Conservation (phyloP, 176 grass and related monocot genomes). For the Alopecurus myosuroides region DNA sequence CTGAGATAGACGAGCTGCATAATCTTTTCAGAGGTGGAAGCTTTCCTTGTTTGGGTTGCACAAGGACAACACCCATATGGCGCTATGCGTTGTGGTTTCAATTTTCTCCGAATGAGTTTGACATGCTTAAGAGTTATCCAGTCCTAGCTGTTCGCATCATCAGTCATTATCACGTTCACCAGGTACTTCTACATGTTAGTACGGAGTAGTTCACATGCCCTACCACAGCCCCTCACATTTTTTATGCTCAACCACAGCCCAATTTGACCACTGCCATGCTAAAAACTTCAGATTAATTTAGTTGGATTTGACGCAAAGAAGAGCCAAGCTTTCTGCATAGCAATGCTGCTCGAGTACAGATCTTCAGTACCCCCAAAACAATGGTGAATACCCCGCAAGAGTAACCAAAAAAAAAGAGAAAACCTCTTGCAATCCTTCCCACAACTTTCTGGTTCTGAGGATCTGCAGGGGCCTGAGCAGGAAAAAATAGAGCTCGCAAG, state of each 20-base stretch:
- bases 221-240: no score
- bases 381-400: slow-evolving; percentile 44
- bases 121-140: background rate
- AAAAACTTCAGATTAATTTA: background rate
- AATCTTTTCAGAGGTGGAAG: background rate
- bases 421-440: slow-evolving; percentile 41
- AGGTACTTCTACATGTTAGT: background rate
- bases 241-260: background rate
- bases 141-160: background rate
- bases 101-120: background rate
- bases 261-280: background rate
- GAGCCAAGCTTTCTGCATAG: slow-evolving; percentile 25
- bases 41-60: background rate
- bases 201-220: background rate
- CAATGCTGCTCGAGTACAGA: slow-evolving; percentile 38
- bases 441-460: slow-evolving; percentile 32
- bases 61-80: background rate
- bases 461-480: slow-evolving; percentile 37
- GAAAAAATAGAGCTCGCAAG: slow-evolving; percentile 37
- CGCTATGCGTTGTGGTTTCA: no score
- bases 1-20: background rate
- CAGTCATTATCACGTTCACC: background rate
- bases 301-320: slow-evolving; percentile 4
- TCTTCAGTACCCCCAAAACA: slow-evolving; percentile 46
- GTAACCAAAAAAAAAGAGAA: slow-evolving; percentile 22